A percentile compares a stretch with the other conserved stretches of the same genome.
These are phyloP conservation scores for Penicillium angulare DNA, from an alignment of 495 filamentous ascomycete genomes.

Conservation along the genomic window DNA sequence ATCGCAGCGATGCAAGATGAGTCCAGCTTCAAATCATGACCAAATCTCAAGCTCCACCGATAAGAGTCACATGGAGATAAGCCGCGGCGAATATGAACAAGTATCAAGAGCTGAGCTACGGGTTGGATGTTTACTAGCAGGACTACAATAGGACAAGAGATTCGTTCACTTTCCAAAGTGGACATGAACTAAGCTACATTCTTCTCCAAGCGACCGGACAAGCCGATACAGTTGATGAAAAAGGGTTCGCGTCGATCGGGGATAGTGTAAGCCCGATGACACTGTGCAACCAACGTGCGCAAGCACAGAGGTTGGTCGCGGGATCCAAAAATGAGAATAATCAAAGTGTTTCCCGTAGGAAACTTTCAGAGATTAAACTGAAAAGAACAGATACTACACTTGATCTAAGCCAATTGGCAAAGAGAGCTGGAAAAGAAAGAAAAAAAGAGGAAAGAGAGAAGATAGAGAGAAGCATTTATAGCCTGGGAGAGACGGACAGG, in stretches of 20 bases:
- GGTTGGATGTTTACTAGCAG: too few species aligned
- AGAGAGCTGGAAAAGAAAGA: conserved; percentile 56
- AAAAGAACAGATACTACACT: conserved; percentile 99
- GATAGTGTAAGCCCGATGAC: conserved; percentile 88
- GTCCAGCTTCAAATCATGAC: neutral
- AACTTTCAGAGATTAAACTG: conserved; percentile 83
- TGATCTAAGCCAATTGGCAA: conserved; percentile 75
- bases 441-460: conserved; percentile 35
- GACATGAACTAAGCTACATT: too few species aligned
- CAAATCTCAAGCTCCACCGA: conserved; percentile 2
- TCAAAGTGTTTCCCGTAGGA: conserved; percentile 68
- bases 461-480: conserved; percentile 32
- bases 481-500: too few species aligned
- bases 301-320: conserved; percentile 72
- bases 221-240: conserved; percentile 60
- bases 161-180: neutral
- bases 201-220: conserved; percentile 62
- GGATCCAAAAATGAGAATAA: conserved; percentile 78
- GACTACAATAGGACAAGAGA: neutral
- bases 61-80: conserved; percentile 13
- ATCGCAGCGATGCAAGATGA: neutral
- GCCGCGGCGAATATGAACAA: too few species aligned
- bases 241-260: conserved; percentile 78
- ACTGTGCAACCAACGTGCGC: conserved; percentile 72
- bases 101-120: too few species aligned